phyloP scores from a whole-genome alignment of 352 stramenopile genomes.

The Phytophthora ohioensis region DNA sequence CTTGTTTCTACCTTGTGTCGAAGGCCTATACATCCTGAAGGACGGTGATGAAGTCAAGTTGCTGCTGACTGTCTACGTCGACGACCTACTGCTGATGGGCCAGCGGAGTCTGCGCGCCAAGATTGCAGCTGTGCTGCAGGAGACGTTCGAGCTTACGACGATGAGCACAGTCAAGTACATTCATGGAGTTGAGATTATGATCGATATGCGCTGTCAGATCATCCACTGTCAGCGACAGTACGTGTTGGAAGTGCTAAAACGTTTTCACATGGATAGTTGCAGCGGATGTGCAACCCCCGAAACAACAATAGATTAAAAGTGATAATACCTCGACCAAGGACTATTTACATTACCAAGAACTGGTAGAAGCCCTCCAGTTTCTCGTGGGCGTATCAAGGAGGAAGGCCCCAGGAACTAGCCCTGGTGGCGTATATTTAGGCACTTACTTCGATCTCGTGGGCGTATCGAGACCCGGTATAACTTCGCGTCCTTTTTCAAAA shows the following conservation, averaged over 20 bases:
- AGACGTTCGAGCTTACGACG: conserved; percentile 18
- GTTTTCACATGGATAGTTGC: conserved; percentile 6
- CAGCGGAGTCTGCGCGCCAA: too few species aligned
- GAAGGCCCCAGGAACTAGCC: too few species aligned
- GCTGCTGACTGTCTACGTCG: too few species aligned
- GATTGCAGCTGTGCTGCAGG: background rate
- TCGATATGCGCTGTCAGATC: conserved; percentile 9
- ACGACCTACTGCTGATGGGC: too few species aligned
- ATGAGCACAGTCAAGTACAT: conserved; percentile 20
- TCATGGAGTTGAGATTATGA: conserved; percentile 14
- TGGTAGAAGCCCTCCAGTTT: conserved; percentile 23
- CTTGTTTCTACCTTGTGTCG: too few species aligned
- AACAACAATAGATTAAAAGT: background rate
- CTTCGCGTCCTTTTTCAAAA: too few species aligned
- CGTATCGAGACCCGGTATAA: too few species aligned
- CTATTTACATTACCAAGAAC: conserved; percentile 15
- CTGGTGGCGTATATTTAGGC: too few species aligned
- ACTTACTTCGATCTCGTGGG: too few species aligned
- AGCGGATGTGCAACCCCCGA: conserved; percentile 13
- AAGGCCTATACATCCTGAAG: too few species aligned
- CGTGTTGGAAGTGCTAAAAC: background rate
- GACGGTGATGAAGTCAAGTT: too few species aligned
- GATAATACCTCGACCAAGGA: background rate
- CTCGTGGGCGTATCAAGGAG: background rate
- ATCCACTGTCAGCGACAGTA: conserved; percentile 16